Conservation (phyloP, 2,329 filamentous ascomycete genomes). For the Aspergillus latus region DNA sequence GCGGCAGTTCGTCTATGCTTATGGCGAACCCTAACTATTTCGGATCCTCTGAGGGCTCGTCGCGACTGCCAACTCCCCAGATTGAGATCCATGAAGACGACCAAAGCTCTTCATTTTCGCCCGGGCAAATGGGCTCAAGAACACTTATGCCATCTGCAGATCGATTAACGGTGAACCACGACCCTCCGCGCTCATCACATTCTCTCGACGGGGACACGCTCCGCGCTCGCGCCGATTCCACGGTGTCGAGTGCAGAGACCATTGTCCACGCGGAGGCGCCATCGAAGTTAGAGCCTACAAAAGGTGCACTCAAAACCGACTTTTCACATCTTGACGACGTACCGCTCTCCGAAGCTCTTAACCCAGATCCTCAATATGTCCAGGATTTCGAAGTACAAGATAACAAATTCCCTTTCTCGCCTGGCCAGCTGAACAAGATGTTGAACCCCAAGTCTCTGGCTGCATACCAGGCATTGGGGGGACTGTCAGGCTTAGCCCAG, state of each 20-base stretch:
- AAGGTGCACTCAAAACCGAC: neutral
- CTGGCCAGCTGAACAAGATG: conserved; percentile 79
- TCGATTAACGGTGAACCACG: conserved; percentile 25
- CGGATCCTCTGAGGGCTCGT: conserved; percentile 4
- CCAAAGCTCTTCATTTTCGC: conserved; percentile 9
- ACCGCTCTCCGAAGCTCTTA: conserved; percentile 59
- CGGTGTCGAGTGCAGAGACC: conserved; percentile 37
- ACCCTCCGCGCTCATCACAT: conserved; percentile 33
- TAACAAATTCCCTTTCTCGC: conserved; percentile 80
- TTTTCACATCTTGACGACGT: conserved; percentile 32
- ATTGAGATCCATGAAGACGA: conserved; percentile 4
- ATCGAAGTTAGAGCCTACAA: neutral
- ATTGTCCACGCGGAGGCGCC: conserved; percentile 33
- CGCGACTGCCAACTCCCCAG: neutral
- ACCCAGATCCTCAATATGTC: conserved; percentile 73
- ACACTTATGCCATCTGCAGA: conserved; percentile 17
- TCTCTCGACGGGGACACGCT: conserved; percentile 47
- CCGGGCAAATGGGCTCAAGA: conserved; percentile 3
- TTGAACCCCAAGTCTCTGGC: conserved; percentile 84
- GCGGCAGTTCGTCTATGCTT: neutral
- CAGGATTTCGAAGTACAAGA: conserved; percentile 71
- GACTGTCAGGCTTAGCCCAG: conserved; percentile 73
- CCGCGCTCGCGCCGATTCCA: conserved; percentile 44
- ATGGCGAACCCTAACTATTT: conserved; percentile 5
- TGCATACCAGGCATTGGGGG: conserved; percentile 79